phyloP scores from a whole-genome alignment of 345 rosid genomes.

The Acer saccharum region DNA sequence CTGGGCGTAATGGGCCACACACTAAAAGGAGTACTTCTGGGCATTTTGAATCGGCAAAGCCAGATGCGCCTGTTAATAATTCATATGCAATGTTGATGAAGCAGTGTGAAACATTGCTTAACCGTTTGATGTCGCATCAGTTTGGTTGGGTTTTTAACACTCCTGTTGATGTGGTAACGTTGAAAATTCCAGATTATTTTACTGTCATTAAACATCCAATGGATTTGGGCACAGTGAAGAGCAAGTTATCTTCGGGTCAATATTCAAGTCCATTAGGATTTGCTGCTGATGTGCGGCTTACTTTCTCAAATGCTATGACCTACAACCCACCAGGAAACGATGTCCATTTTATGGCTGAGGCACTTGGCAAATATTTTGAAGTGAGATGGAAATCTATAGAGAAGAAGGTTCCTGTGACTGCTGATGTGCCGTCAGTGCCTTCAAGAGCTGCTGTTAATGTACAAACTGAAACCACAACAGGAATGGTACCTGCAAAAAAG shows the following conservation, averaged over 20 bases:
- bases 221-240: constrained; percentile 87
- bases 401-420: constrained; percentile 56
- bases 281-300: constrained; percentile 80
- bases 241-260: constrained; percentile 49
- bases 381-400: constrained; percentile 77
- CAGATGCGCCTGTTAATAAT: constrained; percentile 29
- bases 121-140: constrained; percentile 65
- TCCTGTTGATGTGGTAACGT: constrained; percentile 75
- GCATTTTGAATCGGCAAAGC: constrained; percentile 34
- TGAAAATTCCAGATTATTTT: constrained; percentile 89
- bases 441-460: constrained; percentile 31
- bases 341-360: constrained; percentile 66
- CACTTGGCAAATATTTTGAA: constrained; percentile 69
- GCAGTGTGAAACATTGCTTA: constrained; percentile 64
- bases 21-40: constrained; percentile 44
- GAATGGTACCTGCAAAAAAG: constrained; percentile 40
- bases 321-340: constrained; percentile 88
- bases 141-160: constrained; percentile 62
- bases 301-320: constrained; percentile 76
- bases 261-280: constrained; percentile 69
- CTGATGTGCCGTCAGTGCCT: constrained; percentile 30
- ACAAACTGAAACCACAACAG: constrained; percentile 35
- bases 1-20: constrained; percentile 44
- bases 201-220: constrained; percentile 83
- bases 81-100: constrained; percentile 51